These are phyloP conservation scores for Lenzites betulinus DNA, from an alignment of 768 basidiomycete genomes.

Conservation along the genomic window DNA sequence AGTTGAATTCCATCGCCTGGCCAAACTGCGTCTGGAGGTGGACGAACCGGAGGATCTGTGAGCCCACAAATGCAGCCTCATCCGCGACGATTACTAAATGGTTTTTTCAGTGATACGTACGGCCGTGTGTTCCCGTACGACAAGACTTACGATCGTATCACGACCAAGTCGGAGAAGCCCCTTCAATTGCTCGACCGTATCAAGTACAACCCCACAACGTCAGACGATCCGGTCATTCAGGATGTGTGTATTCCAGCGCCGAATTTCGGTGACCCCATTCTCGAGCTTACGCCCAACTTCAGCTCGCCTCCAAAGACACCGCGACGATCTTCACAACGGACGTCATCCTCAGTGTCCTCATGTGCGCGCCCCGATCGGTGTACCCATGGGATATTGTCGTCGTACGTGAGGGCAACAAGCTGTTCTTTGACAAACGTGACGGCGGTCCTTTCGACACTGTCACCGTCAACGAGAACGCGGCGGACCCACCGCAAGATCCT, in stretches of 20 bases:
- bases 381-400: constrained; percentile 99
- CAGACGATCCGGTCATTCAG: constrained; percentile 96
- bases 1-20: constrained; percentile 90
- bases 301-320: constrained; percentile 80
- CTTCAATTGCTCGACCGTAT: constrained; percentile 92
- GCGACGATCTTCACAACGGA: constrained; percentile 95
- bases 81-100: not conserved
- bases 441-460: constrained; percentile 97
- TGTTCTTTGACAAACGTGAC: constrained; percentile 97
- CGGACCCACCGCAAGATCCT: constrained; percentile 89
- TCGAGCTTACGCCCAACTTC: not conserved
- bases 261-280: not conserved
- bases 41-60: constrained; percentile 91
- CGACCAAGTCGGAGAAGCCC: constrained; percentile 88
- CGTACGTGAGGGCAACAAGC: constrained; percentile 85
- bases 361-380: constrained; percentile 94
- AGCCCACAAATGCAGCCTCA: constrained; percentile 33
- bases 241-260: constrained; percentile 55
- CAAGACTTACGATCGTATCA: constrained; percentile 92
- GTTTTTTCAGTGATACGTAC: constrained; percentile 67
- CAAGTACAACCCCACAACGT: constrained; percentile 96
- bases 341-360: constrained; percentile 90
- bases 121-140: constrained; percentile 93
- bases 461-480: constrained; percentile 98
- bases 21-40: constrained; percentile 92